phyloP scores from a whole-genome alignment of 306 rosid species.

The Vigna angularis region DNA sequence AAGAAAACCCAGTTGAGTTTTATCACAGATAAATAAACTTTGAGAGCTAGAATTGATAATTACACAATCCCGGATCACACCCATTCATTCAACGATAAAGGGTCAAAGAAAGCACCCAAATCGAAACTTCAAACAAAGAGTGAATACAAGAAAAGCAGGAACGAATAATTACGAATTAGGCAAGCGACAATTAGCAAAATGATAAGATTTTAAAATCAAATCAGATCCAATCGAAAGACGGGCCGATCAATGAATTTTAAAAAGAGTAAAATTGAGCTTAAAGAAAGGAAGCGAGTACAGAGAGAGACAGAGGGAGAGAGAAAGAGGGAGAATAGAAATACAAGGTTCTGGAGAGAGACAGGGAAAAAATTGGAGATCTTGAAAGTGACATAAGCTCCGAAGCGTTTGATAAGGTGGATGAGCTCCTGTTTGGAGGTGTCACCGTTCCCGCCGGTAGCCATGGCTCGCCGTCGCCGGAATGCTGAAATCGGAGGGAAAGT shows the following conservation, averaged over 20 bases:
- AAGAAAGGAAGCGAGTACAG: neutral
- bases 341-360: conserved; percentile 66
- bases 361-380: conserved; percentile 74
- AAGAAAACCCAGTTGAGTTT: conserved; percentile 31
- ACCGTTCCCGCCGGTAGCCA: conserved; percentile 44
- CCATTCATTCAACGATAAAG: conserved; percentile 25
- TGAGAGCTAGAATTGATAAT: conserved; percentile 13
- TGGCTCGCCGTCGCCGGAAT: conserved; percentile 23
- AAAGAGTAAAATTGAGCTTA: neutral
- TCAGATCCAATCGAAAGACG: conserved; percentile 48
- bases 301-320: conserved; percentile 4
- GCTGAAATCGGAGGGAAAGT: neutral
- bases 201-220: neutral
- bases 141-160: conserved; percentile 7
- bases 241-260: neutral
- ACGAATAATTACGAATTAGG: neutral
- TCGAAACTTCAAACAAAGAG: neutral
- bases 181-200: neutral
- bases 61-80: conserved; percentile 11
- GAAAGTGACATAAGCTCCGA: conserved; percentile 71
- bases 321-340: conserved; percentile 37
- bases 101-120: neutral
- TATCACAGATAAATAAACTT: conserved; percentile 25
- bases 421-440: conserved; percentile 73
- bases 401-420: conserved; percentile 76